Base-by-base conservation (phyloP, 768 basidiomycete genomes). In the Hygrophorus pudorinus region DNA sequence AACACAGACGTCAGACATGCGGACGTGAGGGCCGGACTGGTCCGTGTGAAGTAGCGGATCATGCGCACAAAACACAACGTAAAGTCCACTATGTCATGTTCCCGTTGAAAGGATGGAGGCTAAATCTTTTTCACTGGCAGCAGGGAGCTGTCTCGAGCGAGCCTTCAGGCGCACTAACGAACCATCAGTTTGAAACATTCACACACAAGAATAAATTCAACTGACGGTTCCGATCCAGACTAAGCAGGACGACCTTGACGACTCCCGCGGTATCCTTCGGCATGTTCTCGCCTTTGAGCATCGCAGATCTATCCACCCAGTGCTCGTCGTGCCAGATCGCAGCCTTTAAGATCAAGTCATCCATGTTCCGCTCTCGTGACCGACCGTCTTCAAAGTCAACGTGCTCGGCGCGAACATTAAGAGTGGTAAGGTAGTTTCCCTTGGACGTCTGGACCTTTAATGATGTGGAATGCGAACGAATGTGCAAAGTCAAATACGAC, bases 361-460 rank as follows among this genome's bases (percentile, higher is more conserved):
- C 96, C 88, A 96, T 92, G 48, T 75, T 89, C 31, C 84, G 73
- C 37, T 85, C 83, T 54, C 65, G 45, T 57, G 54, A 51, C 18
- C 55, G 50, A 14, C 65, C 64, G 24, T 65, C 63, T 17, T 71
- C 56, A 56, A 90, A 86, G 49, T 89, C 83, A 47, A 92, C 74
- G 49, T 84, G 76, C 60, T 98, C 94, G 0, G 79, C 81, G 17
- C 91, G 80, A 14, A 98, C 77, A 55, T 62, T 80, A 13, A 99
- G 72, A 31, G 84, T 83, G 0, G 76, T 70, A 3, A 99, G 72
- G 59, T 97, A 98, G 57, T 97, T 98, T 48, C 96, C 96, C 52
- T 84, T 84, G 5, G 85, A 85, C 1, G 96, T 99, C 65, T 91
- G 92, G 5, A 98, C 82, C 67, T 98, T 97, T 62, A 99, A 78